Conservation (phyloP, 805 yeast species). For the Metschnikowia gelsemii region DNA sequence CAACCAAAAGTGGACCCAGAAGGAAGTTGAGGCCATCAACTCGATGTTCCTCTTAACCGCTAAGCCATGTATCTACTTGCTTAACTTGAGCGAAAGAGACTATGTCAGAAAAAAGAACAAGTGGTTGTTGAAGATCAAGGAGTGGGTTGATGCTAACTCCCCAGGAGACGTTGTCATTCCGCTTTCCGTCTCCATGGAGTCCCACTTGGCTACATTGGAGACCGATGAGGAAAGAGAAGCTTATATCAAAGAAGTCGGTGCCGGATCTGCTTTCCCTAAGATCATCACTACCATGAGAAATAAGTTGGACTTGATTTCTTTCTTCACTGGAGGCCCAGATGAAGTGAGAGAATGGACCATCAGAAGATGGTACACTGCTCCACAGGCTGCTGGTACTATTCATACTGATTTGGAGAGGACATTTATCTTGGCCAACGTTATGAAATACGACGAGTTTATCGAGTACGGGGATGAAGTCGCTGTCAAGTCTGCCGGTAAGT, state of each 20-base stretch:
- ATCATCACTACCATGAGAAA: slow-evolving; percentile 70
- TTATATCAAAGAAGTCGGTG: slow-evolving; percentile 71
- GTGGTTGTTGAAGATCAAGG: slow-evolving; percentile 74
- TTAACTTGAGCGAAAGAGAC: slow-evolving; percentile 87
- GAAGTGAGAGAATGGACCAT: slow-evolving; percentile 92
- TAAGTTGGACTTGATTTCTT: slow-evolving; percentile 70
- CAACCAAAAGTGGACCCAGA: slow-evolving; percentile 81
- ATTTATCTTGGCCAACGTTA: slow-evolving; percentile 74
- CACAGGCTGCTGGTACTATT: slow-evolving; percentile 87
- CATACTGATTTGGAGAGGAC: slow-evolving; percentile 83
- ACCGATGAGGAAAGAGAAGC: slow-evolving; percentile 43
- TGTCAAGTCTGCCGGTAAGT: slow-evolving; percentile 85
- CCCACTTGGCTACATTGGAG: slow-evolving; percentile 71
- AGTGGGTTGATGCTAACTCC: slow-evolving; percentile 86
- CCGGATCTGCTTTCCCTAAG: slow-evolving; percentile 77
- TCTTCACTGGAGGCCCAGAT: slow-evolving; percentile 80
- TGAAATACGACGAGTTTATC: slow-evolving; percentile 60
- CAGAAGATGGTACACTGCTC: slow-evolving; percentile 71
- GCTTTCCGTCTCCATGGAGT: slow-evolving; percentile 84
- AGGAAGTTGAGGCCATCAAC: slow-evolving; percentile 91
- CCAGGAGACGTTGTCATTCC: slow-evolving; percentile 89
- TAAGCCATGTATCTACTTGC: slow-evolving; percentile 89
- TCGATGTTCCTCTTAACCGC: slow-evolving; percentile 85
- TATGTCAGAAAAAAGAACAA: slow-evolving; percentile 86
- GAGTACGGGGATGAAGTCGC: slow-evolving; percentile 69